Evolutionary conservation across 805 yeast species (phyloP).

Genomic region (Wickerhamiella brachini): DNA sequence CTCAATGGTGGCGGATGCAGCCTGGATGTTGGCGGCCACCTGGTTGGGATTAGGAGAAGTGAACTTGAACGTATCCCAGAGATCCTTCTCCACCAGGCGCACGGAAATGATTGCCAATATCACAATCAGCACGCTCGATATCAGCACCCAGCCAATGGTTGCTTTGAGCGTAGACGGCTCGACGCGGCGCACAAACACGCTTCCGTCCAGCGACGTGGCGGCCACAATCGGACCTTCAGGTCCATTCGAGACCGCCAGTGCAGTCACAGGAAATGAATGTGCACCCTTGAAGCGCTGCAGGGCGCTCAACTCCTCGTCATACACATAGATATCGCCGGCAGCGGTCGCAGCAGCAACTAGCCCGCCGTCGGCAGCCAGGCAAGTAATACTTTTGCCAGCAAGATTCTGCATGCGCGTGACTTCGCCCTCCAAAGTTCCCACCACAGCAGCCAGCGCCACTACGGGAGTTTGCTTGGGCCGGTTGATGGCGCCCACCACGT

Average conservation of each 20-base stretch:
- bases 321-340: slow-evolving; percentile 14
- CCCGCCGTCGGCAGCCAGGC: background rate
- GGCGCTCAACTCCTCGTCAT: slow-evolving; percentile 1
- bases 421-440: background rate
- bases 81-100: background rate
- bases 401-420: slow-evolving; percentile 1
- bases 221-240: slow-evolving; percentile 2
- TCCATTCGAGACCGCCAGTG: slow-evolving; percentile 9
- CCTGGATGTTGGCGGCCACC: slow-evolving; percentile 1
- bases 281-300: slow-evolving; percentile 2
- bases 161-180: background rate
- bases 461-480: background rate
- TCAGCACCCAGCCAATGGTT: slow-evolving; percentile 11
- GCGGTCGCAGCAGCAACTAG: slow-evolving; percentile 14
- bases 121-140: slow-evolving; percentile 8
- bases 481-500: background rate
- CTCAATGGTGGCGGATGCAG: background rate
- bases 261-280: slow-evolving; percentile 16
- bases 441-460: background rate
- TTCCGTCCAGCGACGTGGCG: slow-evolving; percentile 15
- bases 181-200: slow-evolving; percentile 6
- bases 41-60: background rate
- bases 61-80: background rate
- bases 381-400: slow-evolving; percentile 3
- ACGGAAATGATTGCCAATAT: slow-evolving; percentile 4